A percentile compares a stretch with the other conserved stretches of the same genome.
phyloP scores from a whole-genome alignment of 805 yeast species.

The Kuraishia hungarica region DNA sequence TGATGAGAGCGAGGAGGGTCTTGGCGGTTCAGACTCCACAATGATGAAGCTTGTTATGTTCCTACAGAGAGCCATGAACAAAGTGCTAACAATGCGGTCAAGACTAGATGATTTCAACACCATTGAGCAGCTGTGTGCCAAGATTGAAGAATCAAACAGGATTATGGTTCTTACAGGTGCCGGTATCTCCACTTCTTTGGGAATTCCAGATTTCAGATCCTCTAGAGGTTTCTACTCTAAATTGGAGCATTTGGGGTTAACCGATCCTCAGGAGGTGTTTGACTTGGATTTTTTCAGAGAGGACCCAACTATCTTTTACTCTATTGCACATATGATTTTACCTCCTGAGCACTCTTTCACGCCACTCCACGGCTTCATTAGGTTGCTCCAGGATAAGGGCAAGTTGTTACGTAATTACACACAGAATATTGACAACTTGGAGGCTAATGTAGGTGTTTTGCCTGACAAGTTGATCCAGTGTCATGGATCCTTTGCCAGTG shows the following conservation, averaged over 20 bases:
- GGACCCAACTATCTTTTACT: conserved; percentile 75
- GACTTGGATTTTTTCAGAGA: conserved; percentile 60
- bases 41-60: conserved; percentile 39
- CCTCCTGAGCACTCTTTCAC: conserved; percentile 65
- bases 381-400: conserved; percentile 62
- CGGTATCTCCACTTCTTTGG: conserved; percentile 83
- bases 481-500: conserved; percentile 88
- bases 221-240: conserved; percentile 76
- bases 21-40: conserved; percentile 30
- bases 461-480: conserved; percentile 72
- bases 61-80: conserved; percentile 56
- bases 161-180: conserved; percentile 84
- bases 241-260: conserved; percentile 57
- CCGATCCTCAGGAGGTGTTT: conserved; percentile 89
- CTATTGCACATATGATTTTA: conserved; percentile 77
- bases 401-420: conserved; percentile 80
- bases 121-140: conserved; percentile 47
- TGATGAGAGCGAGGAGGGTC: conserved; percentile 13
- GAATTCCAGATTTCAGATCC: conserved; percentile 90
- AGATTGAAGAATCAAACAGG: conserved; percentile 45
- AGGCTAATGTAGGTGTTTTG: conserved; percentile 67
- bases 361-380: conserved; percentile 77
- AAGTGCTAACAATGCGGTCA: conserved; percentile 47
- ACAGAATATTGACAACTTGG: conserved; percentile 85
- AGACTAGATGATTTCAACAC: conserved; percentile 46